A percentile compares a stretch with the other conserved stretches of the same genome.
These are phyloP conservation scores for Colletotrichum aenigma DNA, from an alignment of 2,329 filamentous ascomycete genomes.

Conservation along the genomic window DNA sequence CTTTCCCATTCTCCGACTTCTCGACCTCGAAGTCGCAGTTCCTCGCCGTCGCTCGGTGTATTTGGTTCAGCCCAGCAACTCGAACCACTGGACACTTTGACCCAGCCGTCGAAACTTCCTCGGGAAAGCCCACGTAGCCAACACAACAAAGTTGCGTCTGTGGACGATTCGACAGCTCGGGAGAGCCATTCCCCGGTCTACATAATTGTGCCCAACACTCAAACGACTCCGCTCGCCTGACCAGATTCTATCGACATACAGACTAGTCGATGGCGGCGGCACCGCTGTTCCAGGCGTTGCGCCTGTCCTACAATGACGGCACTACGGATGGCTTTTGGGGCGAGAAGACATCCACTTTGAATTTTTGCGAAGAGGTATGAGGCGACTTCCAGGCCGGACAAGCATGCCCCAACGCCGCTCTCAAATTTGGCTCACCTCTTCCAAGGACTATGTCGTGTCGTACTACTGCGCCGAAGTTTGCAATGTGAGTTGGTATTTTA, in stretches of 20 bases:
- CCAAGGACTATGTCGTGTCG: constrained; percentile 69
- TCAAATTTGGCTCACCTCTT: constrained; percentile 11
- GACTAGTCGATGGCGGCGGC: background rate
- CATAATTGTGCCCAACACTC: background rate
- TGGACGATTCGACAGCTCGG: background rate
- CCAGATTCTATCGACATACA: background rate
- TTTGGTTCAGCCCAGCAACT: background rate
- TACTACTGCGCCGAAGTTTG: constrained; percentile 78
- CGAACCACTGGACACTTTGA: background rate
- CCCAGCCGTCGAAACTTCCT: background rate
- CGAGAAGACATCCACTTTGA: constrained; percentile 73
- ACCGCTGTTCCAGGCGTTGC: constrained; percentile 5
- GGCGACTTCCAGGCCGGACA: constrained; percentile 5
- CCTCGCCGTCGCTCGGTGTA: background rate
- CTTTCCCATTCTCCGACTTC: background rate
- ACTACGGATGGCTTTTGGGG: constrained; percentile 63
- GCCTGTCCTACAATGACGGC: constrained; percentile 17
- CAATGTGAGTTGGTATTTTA: constrained; percentile 48
- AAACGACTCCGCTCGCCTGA: background rate
- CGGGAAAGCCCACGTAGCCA: background rate
- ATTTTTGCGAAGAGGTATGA: constrained; percentile 79
- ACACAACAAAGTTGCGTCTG: background rate
- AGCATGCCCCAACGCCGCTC: background rate
- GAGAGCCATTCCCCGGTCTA: background rate
- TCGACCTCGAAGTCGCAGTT: background rate